Evolutionary conservation across 345 rosid species (phyloP).

Genomic region (Eucalyptus fibrosa): DNA sequence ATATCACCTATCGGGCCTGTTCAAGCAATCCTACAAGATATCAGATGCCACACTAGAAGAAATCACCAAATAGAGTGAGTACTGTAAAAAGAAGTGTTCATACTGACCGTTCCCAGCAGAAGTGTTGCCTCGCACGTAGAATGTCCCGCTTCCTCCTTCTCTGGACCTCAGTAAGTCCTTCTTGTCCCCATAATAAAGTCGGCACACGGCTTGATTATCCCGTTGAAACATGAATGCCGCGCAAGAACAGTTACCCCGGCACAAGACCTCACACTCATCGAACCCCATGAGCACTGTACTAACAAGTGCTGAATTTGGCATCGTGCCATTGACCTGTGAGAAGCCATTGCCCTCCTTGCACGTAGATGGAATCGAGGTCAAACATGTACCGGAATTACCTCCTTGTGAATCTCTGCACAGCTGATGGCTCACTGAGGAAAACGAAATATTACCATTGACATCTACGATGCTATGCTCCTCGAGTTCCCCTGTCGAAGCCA

Average conservation of each 20-base stretch:
- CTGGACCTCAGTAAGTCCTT: neutral
- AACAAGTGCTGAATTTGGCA: neutral
- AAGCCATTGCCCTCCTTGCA: neutral
- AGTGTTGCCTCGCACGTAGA: neutral
- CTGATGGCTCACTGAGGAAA: neutral
- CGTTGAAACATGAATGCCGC: neutral
- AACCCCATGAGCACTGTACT: neutral
- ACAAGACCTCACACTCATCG: neutral
- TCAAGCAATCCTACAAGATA: neutral
- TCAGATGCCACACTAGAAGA: neutral
- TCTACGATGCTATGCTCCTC: neutral
- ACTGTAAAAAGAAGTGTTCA: neutral
- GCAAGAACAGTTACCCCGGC: neutral
- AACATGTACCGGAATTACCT: neutral
- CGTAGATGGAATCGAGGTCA: neutral
- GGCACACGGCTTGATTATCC: neutral
- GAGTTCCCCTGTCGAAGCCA: neutral
- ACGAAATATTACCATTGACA: neutral
- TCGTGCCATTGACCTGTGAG: neutral
- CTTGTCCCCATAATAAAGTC: neutral
- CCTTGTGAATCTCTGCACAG: neutral
- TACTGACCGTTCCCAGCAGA: neutral
- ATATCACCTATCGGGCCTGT: neutral
- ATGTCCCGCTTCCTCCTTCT: neutral
- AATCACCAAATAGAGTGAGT: neutral